Evolutionary conservation across 805 yeast genomes (phyloP).

Genomic region (Kuraishia borneana): DNA sequence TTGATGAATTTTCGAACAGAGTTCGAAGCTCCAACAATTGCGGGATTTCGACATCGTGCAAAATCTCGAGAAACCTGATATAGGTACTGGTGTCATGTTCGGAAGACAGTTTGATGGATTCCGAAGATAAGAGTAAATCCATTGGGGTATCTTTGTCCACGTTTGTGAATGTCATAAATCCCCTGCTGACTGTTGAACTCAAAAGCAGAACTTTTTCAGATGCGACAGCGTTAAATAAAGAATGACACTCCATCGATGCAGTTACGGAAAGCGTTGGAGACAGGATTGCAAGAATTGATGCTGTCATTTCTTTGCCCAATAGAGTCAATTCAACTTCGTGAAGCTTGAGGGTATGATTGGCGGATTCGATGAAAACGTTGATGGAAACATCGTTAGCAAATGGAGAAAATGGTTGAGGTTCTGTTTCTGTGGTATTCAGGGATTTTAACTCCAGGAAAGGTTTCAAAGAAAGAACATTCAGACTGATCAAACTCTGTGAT

Average conservation of each 20-base stretch:
- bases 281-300: constrained; percentile 6
- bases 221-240: too few species aligned
- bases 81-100: constrained; percentile 12
- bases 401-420: too few species aligned
- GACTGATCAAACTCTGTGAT: too few species aligned
- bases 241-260: too few species aligned
- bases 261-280: too few species aligned
- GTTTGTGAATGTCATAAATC: too few species aligned
- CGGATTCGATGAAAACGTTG: constrained; percentile 10
- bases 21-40: constrained; percentile 8
- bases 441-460: too few species aligned
- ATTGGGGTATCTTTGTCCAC: constrained; percentile 5
- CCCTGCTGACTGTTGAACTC: too few species aligned
- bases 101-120: constrained; percentile 7
- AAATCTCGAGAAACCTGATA: constrained; percentile 8
- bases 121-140: constrained; percentile 7
- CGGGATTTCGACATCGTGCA: constrained; percentile 13
- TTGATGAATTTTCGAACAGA: not conserved
- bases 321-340: constrained; percentile 9
- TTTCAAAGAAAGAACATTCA: too few species aligned
- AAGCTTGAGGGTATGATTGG: constrained; percentile 10
- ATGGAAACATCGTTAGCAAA: too few species aligned
- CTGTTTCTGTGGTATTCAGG: too few species aligned
- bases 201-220: too few species aligned
- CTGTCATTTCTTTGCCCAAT: constrained; percentile 9